phyloP scores from a whole-genome alignment of 2,329 filamentous ascomycete species.

The Fusarium nisikadoi region DNA sequence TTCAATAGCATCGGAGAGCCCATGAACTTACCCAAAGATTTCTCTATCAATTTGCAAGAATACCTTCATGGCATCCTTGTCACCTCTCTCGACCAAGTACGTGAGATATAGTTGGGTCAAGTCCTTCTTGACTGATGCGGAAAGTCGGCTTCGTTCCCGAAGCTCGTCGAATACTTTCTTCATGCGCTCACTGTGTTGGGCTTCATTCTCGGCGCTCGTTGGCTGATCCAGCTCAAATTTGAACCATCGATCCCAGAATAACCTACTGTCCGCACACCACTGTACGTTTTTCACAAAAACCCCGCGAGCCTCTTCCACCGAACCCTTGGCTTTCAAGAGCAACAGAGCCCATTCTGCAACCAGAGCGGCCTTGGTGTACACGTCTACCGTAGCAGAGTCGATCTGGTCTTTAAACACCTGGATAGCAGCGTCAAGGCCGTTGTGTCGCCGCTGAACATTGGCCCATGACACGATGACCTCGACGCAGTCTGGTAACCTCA shows the following conservation, averaged over 20 bases:
- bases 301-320: slow-evolving; percentile 80
- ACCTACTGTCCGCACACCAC: slow-evolving; percentile 83
- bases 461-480: slow-evolving; percentile 91
- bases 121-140: slow-evolving; percentile 74
- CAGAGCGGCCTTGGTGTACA: slow-evolving; percentile 85
- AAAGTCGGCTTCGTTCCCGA: slow-evolving; percentile 76
- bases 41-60: slow-evolving; percentile 86
- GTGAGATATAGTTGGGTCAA: slow-evolving; percentile 82
- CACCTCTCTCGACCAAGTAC: slow-evolving; percentile 85
- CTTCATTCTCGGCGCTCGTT: slow-evolving; percentile 71
- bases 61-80: slow-evolving; percentile 85
- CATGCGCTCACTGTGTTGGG: slow-evolving; percentile 76
- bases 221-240: slow-evolving; percentile 90
- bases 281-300: slow-evolving; percentile 85
- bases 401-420: slow-evolving; percentile 85
- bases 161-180: slow-evolving; percentile 83
- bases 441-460: slow-evolving; percentile 85
- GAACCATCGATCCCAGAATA: slow-evolving; percentile 92
- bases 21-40: slow-evolving; percentile 77
- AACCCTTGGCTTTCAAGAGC: slow-evolving; percentile 88
- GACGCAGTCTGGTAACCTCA: slow-evolving; percentile 80
- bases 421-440: slow-evolving; percentile 85
- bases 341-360: slow-evolving; percentile 89
- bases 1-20: neutral
- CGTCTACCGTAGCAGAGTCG: slow-evolving; percentile 75